Evolutionary conservation across 208 protist genomes (phyloP), one percentile per base, ranked within the genome.

Genomic region (Balamuthia mandrillaris): DNA sequence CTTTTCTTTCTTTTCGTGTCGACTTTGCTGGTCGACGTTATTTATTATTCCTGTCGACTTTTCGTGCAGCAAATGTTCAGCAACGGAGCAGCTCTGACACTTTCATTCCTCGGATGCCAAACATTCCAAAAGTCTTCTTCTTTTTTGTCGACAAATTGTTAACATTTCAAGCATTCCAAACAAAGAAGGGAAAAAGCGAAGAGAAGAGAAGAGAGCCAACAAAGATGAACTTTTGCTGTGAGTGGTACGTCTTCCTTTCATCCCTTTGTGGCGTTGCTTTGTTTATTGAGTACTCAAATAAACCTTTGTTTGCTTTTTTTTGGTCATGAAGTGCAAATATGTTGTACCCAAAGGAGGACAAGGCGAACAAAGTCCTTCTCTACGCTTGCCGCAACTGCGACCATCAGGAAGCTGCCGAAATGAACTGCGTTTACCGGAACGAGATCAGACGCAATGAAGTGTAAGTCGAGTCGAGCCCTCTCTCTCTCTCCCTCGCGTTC

Each of bases 281-380:
- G n/a, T n/a, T n/a, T n/a, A n/a, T n/a, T n/a, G n/a, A n/a, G n/a
- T n/a, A n/a, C n/a, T n/a, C n/a, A n/a, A n/a, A n/a, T n/a, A n/a
- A n/a, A 70, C 45, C 45, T 47, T 39, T 70, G 18, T 42, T 42
- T 47, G 24, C 24, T 24, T 70, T n/a, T n/a, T n/a, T n/a, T 12
- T 63, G 56, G 56, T 63, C 7, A 7, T 18, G 3, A 12, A 78
- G 68, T 41, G 68, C 68, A 31, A 83, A 83, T 61, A 87, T 86
- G 83, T 70, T 86, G 4, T 63, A 81, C 29, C 83, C 83, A 7
- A 86, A 86, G 68, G 83, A 86, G 56, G 68, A 86, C 83, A 56
- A 54, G 16, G 51, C 12, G 21, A 54, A 33, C 27, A 27, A 33
- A 21, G 47, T 37, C 66, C 68, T 86, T 44, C 37, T 72, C 14